phyloP scores from a whole-genome alignment of 176 grass and related monocot species.

The Poa pratensis region DNA sequence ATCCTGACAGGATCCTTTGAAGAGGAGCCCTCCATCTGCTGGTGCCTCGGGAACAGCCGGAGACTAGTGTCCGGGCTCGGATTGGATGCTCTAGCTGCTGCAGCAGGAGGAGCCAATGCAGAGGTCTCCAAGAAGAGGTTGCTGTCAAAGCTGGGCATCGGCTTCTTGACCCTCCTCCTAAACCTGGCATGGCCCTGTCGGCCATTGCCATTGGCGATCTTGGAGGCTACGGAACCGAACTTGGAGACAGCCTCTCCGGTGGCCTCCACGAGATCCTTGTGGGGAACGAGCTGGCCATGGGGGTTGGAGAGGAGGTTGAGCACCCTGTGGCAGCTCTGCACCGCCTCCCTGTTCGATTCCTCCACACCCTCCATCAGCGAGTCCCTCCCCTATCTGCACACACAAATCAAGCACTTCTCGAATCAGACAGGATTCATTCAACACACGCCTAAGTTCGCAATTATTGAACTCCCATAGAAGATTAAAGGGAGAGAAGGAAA shows the following conservation, averaged over 20 bases:
- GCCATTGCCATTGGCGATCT: slow-evolving; percentile 52
- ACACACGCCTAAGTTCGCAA: background rate
- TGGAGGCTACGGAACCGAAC: slow-evolving; percentile 63
- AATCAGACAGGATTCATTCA: slow-evolving; percentile 2
- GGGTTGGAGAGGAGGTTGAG: slow-evolving; percentile 70
- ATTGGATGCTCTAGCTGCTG: slow-evolving; percentile 18
- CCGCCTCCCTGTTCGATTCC: slow-evolving; percentile 68
- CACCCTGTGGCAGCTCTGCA: slow-evolving; percentile 78
- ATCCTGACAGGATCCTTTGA: slow-evolving; percentile 58
- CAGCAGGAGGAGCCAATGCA: background rate
- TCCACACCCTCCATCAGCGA: slow-evolving; percentile 71
- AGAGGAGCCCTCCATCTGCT: slow-evolving; percentile 56
- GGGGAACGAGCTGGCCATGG: slow-evolving; percentile 51
- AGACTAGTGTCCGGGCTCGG: slow-evolving; percentile 51
- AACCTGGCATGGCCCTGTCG: slow-evolving; percentile 83
- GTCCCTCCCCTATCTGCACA: slow-evolving; percentile 39
- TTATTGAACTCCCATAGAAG: slow-evolving; percentile 8
- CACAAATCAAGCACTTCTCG: slow-evolving; percentile 7
- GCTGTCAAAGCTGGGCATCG: slow-evolving; percentile 64
- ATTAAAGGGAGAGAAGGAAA: background rate
- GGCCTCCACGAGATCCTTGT: slow-evolving; percentile 62
- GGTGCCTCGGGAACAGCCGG: slow-evolving; percentile 68
- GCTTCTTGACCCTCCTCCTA: slow-evolving; percentile 66
- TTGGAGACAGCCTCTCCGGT: slow-evolving; percentile 69
- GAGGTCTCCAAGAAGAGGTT: slow-evolving; percentile 74